phyloP scores from a whole-genome alignment of 495 filamentous ascomycete species.

The Neurospora sp. region DNA sequence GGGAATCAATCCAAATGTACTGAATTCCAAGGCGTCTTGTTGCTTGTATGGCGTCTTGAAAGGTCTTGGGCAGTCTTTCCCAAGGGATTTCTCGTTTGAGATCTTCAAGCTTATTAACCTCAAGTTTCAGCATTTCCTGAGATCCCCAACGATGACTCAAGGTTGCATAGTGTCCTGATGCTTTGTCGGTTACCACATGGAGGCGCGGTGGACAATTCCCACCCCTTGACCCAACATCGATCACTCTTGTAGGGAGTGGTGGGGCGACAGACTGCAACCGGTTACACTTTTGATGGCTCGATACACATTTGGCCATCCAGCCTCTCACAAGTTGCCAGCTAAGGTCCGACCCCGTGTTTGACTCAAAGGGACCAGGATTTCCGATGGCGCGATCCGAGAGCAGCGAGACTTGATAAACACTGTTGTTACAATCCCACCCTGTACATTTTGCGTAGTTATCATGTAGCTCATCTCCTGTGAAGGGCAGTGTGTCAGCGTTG shows the following conservation, averaged over 20 bases:
- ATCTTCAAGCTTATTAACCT: not conserved
- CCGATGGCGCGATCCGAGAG: not conserved
- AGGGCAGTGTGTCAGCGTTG: too few relatives aligned
- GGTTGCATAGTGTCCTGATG: not conserved
- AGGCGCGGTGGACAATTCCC: not conserved
- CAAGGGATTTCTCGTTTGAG: not conserved
- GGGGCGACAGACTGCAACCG: not conserved
- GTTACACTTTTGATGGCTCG: not conserved
- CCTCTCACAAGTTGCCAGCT: not conserved
- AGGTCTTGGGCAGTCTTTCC: constrained; percentile 10
- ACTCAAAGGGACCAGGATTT: not conserved
- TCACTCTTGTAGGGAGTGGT: not conserved
- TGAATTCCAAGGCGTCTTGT: constrained; percentile 7
- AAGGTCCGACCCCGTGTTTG: not conserved
- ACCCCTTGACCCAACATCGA: not conserved
- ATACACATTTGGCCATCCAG: not conserved
- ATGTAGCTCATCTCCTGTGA: too few relatives aligned
- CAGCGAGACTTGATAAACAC: too few relatives aligned
- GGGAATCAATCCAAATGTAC: constrained; percentile 17
- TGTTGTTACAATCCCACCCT: not conserved
- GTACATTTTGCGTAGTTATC: fast-evolving
- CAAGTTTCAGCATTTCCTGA: not conserved
- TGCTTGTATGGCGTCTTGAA: constrained; percentile 19
- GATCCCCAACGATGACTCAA: constrained; percentile 5
- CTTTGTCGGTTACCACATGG: not conserved